Evolutionary conservation across 495 filamentous ascomycete species (phyloP), one percentile per base, ranked within the genome.

Genomic region (Ascodesmis nigricans): DNA sequence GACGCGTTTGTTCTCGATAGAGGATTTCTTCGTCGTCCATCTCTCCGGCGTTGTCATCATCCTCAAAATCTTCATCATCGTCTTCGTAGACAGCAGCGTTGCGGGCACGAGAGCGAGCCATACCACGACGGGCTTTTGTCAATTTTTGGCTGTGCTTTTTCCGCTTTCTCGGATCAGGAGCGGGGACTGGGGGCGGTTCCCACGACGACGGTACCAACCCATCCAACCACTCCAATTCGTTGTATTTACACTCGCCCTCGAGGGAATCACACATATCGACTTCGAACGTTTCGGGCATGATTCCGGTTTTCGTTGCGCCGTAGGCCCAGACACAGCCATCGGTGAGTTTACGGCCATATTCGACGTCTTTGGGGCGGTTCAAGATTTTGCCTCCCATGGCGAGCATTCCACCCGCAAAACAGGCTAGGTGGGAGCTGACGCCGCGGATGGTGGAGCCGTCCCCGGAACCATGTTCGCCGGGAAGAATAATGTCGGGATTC

Each of bases 281-380:
- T 3, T 50, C 48, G 36, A 79, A 75, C 4, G 53, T 53, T 53
- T 97, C 87, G 1, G 87, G 83, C 82, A 91, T 91, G 43, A 97
- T 78, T 3, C 84, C 90, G 0, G 73, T 75, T 1, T 67, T 60
- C 8, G 77, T 81, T 11, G 64, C 62, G 44, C 79, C 70, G 50
- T 95, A 95, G 1, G 81, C 75, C 84, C 81, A 95, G 2, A 87
- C 75, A 50, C 87, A 97, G 14, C 84, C 90, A 38, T 91, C 82
- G 0, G 84, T 77, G 8, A 97, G 66, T 49, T 76, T 76, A 41
- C 64, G 62, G 4, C 75, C 87, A 29, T 91, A 66, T 25, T 87
- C 72, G 28, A 95, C 58, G 52, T 97, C 84, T 14, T 64, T 64
- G 4, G 73, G 62, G n/a, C 71, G 61, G 6, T 68, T 65, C 41